These are phyloP conservation scores for Ganoderma boninense DNA, from an alignment of 1,284 basidiomycete species.

Conservation along the genomic window DNA sequence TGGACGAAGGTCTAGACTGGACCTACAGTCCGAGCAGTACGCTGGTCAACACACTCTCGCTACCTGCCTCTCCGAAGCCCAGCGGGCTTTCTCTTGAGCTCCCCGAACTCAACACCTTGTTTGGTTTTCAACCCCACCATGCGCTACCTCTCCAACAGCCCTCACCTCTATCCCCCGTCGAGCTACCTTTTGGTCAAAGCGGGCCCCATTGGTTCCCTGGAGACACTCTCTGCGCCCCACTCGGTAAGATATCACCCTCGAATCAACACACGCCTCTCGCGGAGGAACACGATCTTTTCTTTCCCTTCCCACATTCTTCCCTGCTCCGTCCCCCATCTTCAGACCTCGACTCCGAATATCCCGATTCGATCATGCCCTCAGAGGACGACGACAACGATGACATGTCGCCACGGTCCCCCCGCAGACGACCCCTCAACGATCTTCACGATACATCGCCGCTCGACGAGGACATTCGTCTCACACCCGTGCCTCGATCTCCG, in stretches of 20 bases:
- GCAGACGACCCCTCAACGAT: conserved; percentile 28
- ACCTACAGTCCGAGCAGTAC: conserved; percentile 24
- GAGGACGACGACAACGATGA: conserved; percentile 26
- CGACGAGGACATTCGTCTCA: conserved; percentile 28
- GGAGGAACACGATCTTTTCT: conserved; percentile 27
- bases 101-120: conserved; percentile 11
- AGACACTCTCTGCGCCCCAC: no score
- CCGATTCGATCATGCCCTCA: conserved; percentile 34
- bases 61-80: conserved; percentile 24
- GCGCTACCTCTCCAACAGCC: conserved; percentile 13
- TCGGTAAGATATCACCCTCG: conserved; percentile 3
- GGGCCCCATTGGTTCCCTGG: conserved; percentile 19
- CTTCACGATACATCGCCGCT: conserved; percentile 25
- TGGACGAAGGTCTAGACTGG: conserved; percentile 28
- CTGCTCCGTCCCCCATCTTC: conserved; percentile 22
- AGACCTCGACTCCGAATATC: conserved; percentile 31
- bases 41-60: conserved; percentile 9
- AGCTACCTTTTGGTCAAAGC: conserved; percentile 17
- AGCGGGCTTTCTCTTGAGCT: conserved; percentile 17
- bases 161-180: conserved; percentile 23
- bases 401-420: conserved; percentile 27
- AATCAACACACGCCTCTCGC: conserved; percentile 7
- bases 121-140: conserved; percentile 15
- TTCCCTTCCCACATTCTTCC: conserved; percentile 19
- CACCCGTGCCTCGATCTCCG: conserved; percentile 35